Evolutionary conservation across 2,329 filamentous ascomycete species (phyloP), one percentile per base, ranked within the genome.

Genomic region (Graphilbum fragrans): DNA sequence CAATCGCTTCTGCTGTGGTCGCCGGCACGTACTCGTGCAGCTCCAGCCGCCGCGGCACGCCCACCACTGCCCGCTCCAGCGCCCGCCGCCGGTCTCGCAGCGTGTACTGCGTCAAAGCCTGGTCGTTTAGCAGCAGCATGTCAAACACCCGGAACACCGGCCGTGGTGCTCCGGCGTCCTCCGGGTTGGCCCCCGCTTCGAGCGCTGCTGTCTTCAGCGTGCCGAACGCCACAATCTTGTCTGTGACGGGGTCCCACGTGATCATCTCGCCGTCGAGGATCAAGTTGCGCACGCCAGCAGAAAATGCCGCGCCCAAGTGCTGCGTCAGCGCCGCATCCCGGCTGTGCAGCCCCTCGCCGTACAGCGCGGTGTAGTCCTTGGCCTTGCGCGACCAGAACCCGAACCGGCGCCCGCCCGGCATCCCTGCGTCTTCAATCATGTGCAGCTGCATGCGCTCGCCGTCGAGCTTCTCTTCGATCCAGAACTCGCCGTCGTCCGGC

Each of bases 211-310:
- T 90, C 61, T 98, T 98, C 38, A 98, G 69, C 0, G 86, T 93
- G 8, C 92, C 92, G 57, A 98, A 98, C 0, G 82, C 78, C 16
- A 94, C 82, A 40, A 92, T 83, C 42, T 82, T 82, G 61, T 94
- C 83, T 38, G 83, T 69, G 35, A 81, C 77, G 46, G 87, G 84
- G 55, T 96, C 86, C 92, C 92, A 98, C 1, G 88, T 94, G 44
- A 98, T 87, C 92, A 98, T 98, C 58, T 98, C 92, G 10, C 92
- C 92, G 53, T 98, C 92, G 0, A 98, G 69, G 38, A 98, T 94
- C 49, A 94, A 71, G 54, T 85, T 95, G 16, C 80, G 71, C 1
- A 96, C 86, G 2, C 80, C 79, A 1, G 77, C 65, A 2, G 78
- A 68, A 56, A 98, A 96, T 0, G 86, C 86, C 33, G 77, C 69